Evolutionary conservation across 345 rosid species (phyloP).

Genomic region (Citrus medica): DNA sequence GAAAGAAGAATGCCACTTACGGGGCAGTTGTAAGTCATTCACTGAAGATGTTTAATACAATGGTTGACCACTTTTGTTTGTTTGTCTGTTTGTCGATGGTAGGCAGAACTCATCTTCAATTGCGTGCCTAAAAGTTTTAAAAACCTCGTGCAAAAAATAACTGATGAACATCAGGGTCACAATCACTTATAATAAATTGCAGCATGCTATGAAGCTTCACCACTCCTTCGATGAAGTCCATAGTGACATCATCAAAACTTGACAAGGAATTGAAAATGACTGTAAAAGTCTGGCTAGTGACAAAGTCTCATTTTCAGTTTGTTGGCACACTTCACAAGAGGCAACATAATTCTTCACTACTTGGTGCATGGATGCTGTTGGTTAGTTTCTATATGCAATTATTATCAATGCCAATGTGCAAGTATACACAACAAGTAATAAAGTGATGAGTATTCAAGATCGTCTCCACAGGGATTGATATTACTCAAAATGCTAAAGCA

Average conservation of each 20-base stretch:
- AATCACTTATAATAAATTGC: background rate
- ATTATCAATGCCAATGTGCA: no score
- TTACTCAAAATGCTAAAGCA: no score
- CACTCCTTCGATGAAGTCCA: background rate
- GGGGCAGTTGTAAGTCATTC: no score
- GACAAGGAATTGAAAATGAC: background rate
- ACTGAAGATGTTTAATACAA: no score
- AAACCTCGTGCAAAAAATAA: background rate
- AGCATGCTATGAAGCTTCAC: background rate
- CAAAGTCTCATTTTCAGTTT: background rate
- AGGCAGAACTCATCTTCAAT: rapidly evolving
- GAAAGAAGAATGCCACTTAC: no score
- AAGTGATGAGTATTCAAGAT: no score
- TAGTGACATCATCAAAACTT: background rate
- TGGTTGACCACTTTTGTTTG: no score
- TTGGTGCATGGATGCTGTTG: background rate
- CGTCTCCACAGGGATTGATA: no score
- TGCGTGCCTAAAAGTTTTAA: background rate
- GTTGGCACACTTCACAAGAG: background rate
- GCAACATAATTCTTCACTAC: background rate
- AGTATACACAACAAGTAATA: no score
- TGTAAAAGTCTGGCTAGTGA: background rate
- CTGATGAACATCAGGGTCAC: background rate
- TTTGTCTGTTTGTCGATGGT: no score
- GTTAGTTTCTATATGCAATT: no score